Evolutionary conservation across 805 yeast species (phyloP).

Genomic region (Sugiyamaella lignohabitans): DNA sequence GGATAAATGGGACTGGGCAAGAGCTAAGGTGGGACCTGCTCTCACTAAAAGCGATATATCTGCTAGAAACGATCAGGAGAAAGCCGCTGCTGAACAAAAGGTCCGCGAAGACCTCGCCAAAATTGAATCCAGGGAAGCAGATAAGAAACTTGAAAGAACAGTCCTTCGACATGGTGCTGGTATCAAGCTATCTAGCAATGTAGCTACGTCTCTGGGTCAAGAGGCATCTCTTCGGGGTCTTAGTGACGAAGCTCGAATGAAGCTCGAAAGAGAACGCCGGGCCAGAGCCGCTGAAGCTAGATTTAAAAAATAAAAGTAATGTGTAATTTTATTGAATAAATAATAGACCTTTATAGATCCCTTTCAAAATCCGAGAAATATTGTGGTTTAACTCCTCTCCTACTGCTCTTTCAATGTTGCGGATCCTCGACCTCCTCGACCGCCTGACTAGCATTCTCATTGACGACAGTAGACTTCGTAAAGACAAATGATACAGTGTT

Average conservation of each 20-base stretch:
- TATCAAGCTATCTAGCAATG: slow-evolving; percentile 20
- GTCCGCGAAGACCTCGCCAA: slow-evolving; percentile 72
- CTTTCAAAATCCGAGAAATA: no score
- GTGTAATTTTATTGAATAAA: background rate
- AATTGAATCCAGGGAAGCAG: slow-evolving; percentile 80
- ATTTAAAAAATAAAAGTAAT: slow-evolving; percentile 33
- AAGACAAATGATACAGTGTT: slow-evolving; percentile 36
- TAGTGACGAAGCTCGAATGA: slow-evolving; percentile 64
- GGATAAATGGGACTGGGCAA: slow-evolving; percentile 58
- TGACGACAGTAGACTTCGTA: slow-evolving; percentile 33
- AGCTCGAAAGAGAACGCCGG: slow-evolving; percentile 86
- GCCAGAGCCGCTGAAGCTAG: slow-evolving; percentile 97
- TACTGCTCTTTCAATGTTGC: no score
- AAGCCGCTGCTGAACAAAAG: slow-evolving; percentile 18
- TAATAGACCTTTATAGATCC: no score
- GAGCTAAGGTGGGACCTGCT: slow-evolving; percentile 57
- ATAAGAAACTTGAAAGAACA: slow-evolving; percentile 23
- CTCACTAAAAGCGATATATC: slow-evolving; percentile 29
- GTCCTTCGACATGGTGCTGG: slow-evolving; percentile 24
- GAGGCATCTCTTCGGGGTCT: slow-evolving; percentile 40
- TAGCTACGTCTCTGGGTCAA: slow-evolving; percentile 20
- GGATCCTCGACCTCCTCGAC: no score
- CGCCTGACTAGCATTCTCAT: no score
- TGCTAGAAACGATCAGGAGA: slow-evolving; percentile 19
- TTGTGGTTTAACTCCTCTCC: no score